phyloP scores from a whole-genome alignment of 169 alveolate species.

The Cryptosporidium felis region DNA sequence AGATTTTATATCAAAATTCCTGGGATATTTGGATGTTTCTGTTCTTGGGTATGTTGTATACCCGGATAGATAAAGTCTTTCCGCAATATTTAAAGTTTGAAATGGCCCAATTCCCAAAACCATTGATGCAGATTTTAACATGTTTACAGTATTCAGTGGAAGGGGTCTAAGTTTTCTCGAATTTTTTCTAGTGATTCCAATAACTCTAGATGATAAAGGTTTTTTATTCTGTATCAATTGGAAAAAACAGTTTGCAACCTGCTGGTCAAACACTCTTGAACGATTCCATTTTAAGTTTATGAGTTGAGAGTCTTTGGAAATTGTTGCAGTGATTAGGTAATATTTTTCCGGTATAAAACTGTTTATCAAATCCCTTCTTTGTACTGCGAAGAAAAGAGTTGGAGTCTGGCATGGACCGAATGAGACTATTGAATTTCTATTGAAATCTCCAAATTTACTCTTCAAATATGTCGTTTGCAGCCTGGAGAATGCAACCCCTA shows the following conservation, averaged over 20 bases:
- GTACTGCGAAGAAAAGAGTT: constrained; percentile 94
- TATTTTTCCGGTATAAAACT: constrained; percentile 89
- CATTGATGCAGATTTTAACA: constrained; percentile 91
- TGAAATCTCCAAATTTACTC: constrained; percentile 87
- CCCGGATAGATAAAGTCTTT: constrained; percentile 91
- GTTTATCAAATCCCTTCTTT: constrained; percentile 90
- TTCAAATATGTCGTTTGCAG: constrained; percentile 80
- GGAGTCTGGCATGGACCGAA: constrained; percentile 99
- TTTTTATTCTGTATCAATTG: constrained; percentile 34
- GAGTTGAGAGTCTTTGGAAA: constrained; percentile 46
- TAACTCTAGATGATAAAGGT: constrained; percentile 73
- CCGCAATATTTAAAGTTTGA: constrained; percentile 93
- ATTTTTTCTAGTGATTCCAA: constrained; percentile 47
- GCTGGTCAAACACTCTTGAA: constrained; percentile 81
- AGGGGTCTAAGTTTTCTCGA: constrained; percentile 83
- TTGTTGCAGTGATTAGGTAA: constrained; percentile 79
- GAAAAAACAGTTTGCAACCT: constrained; percentile 27
- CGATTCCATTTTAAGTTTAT: constrained; percentile 81
- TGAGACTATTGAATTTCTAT: constrained; percentile 84
- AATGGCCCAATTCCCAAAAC: constrained; percentile 91
- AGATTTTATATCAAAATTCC: constrained; percentile 83
- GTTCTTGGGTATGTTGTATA: constrained; percentile 95
- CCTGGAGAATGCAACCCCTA: constrained; percentile 84
- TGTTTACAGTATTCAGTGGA: constrained; percentile 91
- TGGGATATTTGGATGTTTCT: constrained; percentile 90